Percentiles rank a stretch among this genome's conserved stretches.
Conservation (phyloP, 2,329 filamentous ascomycete species). For the Xylariomycetidae sp. region DNA sequence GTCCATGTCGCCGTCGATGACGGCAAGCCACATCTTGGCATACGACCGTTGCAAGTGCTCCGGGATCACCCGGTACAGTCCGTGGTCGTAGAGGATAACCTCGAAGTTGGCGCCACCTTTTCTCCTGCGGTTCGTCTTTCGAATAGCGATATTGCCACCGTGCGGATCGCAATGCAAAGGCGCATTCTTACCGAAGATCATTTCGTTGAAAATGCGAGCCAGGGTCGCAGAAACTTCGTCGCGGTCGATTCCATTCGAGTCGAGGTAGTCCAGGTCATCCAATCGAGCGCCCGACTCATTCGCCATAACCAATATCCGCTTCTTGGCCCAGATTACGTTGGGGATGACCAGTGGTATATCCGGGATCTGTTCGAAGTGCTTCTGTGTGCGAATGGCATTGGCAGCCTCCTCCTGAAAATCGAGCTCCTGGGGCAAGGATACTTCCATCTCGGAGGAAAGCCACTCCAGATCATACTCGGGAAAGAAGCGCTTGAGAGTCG, state of each 20-base stretch:
- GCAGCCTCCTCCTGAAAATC: conserved; percentile 81
- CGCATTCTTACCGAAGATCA: conserved; percentile 90
- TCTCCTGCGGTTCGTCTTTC: conserved; percentile 60
- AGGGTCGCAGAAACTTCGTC: conserved; percentile 92
- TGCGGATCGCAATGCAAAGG: conserved; percentile 96
- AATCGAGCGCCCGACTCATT: conserved; percentile 80
- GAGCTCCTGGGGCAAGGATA: conserved; percentile 83
- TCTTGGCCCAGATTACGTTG: conserved; percentile 80
- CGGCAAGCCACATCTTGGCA: conserved; percentile 94
- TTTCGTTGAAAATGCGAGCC: conserved; percentile 94
- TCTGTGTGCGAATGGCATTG: conserved; percentile 73
- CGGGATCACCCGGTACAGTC: conserved; percentile 90
- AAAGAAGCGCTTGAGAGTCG: conserved; percentile 85
- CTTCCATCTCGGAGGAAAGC: conserved; percentile 89
- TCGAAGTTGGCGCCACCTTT: conserved; percentile 72
- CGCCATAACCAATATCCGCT: conserved; percentile 92
- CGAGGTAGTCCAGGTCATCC: conserved; percentile 83
- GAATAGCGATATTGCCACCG: conserved; percentile 90
- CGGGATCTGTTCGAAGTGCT: conserved; percentile 71
- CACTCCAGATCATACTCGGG: conserved; percentile 97
- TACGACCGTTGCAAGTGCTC: conserved; percentile 73
- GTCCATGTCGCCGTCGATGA: conserved; percentile 81
- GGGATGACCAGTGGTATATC: conserved; percentile 82
- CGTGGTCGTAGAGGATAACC: conserved; percentile 93
- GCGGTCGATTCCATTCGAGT: conserved; percentile 79